Evolutionary conservation across 169 alveolate species (phyloP).

Genomic region (Neospora caninum): DNA sequence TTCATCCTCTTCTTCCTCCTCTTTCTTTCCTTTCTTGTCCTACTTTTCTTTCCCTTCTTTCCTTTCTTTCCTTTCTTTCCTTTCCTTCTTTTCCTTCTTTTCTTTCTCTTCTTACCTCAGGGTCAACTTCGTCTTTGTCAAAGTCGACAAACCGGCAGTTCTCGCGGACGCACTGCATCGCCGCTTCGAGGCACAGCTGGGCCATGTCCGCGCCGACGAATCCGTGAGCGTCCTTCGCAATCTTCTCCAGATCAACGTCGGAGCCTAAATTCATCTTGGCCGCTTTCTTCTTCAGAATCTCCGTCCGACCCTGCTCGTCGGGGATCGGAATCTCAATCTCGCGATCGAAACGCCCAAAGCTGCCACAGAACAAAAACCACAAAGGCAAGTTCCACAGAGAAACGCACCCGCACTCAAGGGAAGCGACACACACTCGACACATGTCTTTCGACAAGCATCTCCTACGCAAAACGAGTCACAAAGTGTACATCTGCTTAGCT

Average conservation of each 20-base stretch:
- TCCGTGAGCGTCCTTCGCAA: constrained; percentile 94
- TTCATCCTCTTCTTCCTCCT: constrained; percentile 63
- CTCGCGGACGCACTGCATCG: constrained; percentile 97
- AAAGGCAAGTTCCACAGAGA: background rate
- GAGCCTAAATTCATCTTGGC: constrained; percentile 83
- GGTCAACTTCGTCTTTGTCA: constrained; percentile 96
- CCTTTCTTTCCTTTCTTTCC: no score
- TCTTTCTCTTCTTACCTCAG: constrained; percentile 80
- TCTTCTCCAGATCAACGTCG: constrained; percentile 84
- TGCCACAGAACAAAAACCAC: constrained; percentile 40
- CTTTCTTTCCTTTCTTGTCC: constrained; percentile 52
- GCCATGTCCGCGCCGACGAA: constrained; percentile 94
- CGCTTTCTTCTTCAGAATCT: constrained; percentile 88
- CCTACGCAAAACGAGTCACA: no score
- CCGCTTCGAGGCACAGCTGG: constrained; percentile 96
- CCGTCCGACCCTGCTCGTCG: constrained; percentile 89
- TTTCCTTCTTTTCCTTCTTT: no score
- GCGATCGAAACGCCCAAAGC: constrained; percentile 88
- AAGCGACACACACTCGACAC: no score
- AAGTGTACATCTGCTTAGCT: no score
- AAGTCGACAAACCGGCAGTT: constrained; percentile 97
- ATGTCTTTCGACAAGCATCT: no score
- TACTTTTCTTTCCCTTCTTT: background rate
- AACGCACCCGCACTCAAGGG: no score
- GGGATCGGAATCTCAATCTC: constrained; percentile 88